Percentiles rank a stretch among this genome's conserved stretches.
Evolutionary conservation across 768 basidiomycete genomes (phyloP).

Genomic region (Macrocybe gigantea): DNA sequence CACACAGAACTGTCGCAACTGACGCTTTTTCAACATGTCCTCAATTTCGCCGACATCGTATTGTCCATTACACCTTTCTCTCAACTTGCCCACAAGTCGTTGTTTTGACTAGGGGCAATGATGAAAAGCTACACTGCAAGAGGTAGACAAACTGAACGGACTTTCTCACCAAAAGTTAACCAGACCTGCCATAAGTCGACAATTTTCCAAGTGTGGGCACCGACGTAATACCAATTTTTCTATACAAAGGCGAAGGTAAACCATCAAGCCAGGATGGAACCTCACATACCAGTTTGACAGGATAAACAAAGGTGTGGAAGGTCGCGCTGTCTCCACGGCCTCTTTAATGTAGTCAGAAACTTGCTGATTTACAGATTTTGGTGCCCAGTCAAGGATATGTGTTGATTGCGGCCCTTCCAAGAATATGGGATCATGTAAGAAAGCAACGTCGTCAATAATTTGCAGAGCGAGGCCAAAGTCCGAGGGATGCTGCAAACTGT

Average conservation of each 20-base stretch:
- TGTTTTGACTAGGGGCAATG: slow-evolving; percentile 19
- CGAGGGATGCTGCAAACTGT: slow-evolving; percentile 27
- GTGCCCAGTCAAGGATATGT: slow-evolving; percentile 52
- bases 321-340: slow-evolving; percentile 11
- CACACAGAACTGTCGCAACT: slow-evolving; percentile 34
- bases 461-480: slow-evolving; percentile 40
- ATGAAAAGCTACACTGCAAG: slow-evolving; percentile 1
- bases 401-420: slow-evolving; percentile 39
- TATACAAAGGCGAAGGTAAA: slow-evolving; percentile 10
- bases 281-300: slow-evolving; percentile 33
- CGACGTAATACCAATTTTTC: slow-evolving; percentile 47
- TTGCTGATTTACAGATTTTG: slow-evolving; percentile 22
- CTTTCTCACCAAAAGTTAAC: slow-evolving; percentile 30
- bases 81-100: slow-evolving; percentile 27
- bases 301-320: slow-evolving; percentile 49
- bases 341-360: neutral
- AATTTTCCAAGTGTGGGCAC: slow-evolving; percentile 39
- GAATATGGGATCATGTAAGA: slow-evolving; percentile 50
- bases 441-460: slow-evolving; percentile 33
- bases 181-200: slow-evolving; percentile 27
- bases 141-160: slow-evolving; percentile 13
- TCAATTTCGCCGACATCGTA: slow-evolving; percentile 27
- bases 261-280: neutral
- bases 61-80: slow-evolving; percentile 26
- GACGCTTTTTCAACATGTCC: slow-evolving; percentile 30